Base-by-base conservation (phyloP, 2,329 filamentous ascomycete species). In the Chaetomiaceae sp. region DNA sequence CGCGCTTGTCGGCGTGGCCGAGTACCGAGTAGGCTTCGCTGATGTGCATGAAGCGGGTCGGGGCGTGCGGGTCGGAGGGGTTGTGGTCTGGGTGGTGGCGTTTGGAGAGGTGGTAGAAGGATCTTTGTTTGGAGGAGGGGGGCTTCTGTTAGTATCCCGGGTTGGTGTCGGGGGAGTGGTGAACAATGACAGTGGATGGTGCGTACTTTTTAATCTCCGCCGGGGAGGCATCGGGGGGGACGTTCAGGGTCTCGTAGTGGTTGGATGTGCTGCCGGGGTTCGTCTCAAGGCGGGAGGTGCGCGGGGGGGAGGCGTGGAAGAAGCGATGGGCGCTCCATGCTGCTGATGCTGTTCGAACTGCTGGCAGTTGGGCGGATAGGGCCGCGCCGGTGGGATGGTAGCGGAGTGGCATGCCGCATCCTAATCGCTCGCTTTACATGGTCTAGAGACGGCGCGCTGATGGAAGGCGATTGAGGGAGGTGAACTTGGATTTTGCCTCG, bases 21-120 rank as follows among this genome's bases (percentile, higher is more conserved):
- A 96, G 86, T 40, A 87, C 71, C 53, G 82, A 77, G 75, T 96
- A 96, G 61, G 91, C 90, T 67, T 94, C 87, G 66, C 83, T 87
- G 67, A 96, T 86, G 62, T 82, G 79, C 69, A 90, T 83, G 77
- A 96, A 99, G 67, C 85, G 87, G 53, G 81, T 73, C 4, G 84
- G 77, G 57, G 91, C 87, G 54, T 73, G 67, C 4, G 88, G 86
- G 70, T 96, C 86, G 62, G 80, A 67, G 55, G 79, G 89, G 76
- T 97, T 95, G 67, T 85, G 84, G 77, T 99, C 94, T 1, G 94
- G 94, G 71, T 99, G 94, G 78, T 96, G 86, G 49, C 80, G 74
- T 72, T 96, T 95, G 66, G 90, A 96, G 68, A 97, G 87, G 56
- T 79, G 72, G 78, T 96, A 97, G 80, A 96, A 99, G 61, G 82